A percentile compares a stretch with the other conserved stretches of the same genome.
Conservation (phyloP, 202 grass and related monocot genomes). For the Brachypodium distachyon region DNA sequence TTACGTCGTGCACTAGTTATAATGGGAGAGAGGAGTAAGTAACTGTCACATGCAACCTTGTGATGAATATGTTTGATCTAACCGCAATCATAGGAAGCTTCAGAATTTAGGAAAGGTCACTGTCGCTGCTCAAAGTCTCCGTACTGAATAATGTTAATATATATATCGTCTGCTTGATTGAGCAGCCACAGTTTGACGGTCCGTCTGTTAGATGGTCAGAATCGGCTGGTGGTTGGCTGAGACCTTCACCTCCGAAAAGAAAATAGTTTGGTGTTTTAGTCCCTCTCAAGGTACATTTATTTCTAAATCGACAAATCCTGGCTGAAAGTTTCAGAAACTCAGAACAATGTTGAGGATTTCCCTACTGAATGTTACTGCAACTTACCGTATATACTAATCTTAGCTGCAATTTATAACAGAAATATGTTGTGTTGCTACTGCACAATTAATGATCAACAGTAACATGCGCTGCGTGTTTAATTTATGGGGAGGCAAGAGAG, state of each 20-base stretch:
- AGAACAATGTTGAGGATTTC: too few relatives aligned
- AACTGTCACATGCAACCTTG: slow-evolving; percentile 20
- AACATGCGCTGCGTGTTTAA: neutral
- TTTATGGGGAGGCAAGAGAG: neutral
- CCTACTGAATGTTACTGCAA: too few relatives aligned
- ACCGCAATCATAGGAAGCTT: slow-evolving; percentile 47
- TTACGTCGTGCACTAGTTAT: too few relatives aligned
- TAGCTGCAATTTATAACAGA: neutral
- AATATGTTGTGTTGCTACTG: neutral
- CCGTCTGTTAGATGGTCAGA: slow-evolving; percentile 23
- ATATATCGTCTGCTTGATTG: neutral
- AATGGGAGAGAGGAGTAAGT: neutral
- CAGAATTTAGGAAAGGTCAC: slow-evolving; percentile 30
- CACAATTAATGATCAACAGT: neutral
- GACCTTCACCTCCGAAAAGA: slow-evolving; percentile 22
- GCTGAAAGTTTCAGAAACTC: neutral
- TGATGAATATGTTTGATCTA: slow-evolving; percentile 32
- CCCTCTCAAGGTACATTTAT: neutral
- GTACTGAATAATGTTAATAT: neutral
- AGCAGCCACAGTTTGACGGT: slow-evolving; percentile 23
- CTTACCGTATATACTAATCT: neutral
- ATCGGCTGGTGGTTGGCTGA: slow-evolving; percentile 22
- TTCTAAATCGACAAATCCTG: neutral
- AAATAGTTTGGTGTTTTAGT: neutral
- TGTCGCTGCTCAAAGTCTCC: slow-evolving; percentile 14